Evolutionary conservation across 352 stramenopile genomes (phyloP).

Genomic region (Phytophthora palmivora): DNA sequence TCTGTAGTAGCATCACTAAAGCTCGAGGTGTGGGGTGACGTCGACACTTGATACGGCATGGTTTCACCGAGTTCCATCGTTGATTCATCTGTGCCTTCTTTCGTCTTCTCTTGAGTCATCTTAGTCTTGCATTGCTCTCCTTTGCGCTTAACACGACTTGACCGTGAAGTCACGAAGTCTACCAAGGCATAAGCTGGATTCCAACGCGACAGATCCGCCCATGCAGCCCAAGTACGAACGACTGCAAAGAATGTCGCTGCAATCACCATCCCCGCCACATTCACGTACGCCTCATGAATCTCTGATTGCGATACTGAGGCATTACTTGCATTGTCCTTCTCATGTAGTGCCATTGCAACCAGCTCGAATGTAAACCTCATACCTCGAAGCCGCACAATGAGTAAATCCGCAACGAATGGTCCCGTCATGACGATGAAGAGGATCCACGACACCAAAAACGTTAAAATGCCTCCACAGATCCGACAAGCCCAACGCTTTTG

Average conservation of each 20-base stretch:
- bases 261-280: constrained; percentile 21
- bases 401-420: constrained; percentile 43
- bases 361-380: constrained; percentile 62
- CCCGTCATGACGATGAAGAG: constrained; percentile 36
- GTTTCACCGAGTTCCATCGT: constrained; percentile 15
- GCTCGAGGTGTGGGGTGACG: constrained; percentile 13
- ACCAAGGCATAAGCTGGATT: constrained; percentile 27
- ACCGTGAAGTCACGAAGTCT: neutral
- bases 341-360: constrained; percentile 44
- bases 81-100: neutral
- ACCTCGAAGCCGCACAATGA: constrained; percentile 44
- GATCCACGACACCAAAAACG: constrained; percentile 40
- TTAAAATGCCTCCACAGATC: constrained; percentile 25
- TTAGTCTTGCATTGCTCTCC: neutral
- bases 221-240: constrained; percentile 20
- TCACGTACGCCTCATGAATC: constrained; percentile 27
- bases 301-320: constrained; percentile 40
- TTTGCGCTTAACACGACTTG: neutral
- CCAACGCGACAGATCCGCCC: constrained; percentile 42
- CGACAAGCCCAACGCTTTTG: neutral
- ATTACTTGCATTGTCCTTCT: constrained; percentile 35
- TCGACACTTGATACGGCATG: constrained; percentile 17
- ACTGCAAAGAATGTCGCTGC: constrained; percentile 29
- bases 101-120: neutral
- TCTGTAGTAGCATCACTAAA: constrained; percentile 17